Evolutionary conservation across 768 basidiomycete species (phyloP).

Genomic region (Agaricus sinodeliciosus): DNA sequence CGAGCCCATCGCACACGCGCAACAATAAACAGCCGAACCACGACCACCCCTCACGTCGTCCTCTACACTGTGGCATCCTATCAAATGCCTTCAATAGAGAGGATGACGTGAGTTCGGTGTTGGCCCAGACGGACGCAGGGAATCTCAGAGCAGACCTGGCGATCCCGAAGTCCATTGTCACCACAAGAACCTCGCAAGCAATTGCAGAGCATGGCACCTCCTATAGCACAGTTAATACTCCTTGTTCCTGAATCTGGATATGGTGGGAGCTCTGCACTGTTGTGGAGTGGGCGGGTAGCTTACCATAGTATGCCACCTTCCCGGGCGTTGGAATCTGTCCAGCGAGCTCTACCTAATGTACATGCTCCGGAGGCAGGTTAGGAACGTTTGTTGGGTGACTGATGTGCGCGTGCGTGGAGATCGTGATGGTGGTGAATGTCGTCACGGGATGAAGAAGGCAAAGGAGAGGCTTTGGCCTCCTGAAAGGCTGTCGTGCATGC

Average conservation of each 20-base stretch:
- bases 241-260: conserved; percentile 1
- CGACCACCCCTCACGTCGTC: neutral
- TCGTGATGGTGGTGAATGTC: too few relatives aligned
- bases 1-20: neutral
- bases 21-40: neutral
- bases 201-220: neutral
- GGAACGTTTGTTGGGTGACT: neutral
- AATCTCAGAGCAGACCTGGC: neutral
- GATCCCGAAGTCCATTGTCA: neutral
- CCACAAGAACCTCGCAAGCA: too few relatives aligned
- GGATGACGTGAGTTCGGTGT: neutral
- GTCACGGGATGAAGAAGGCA: too few relatives aligned
- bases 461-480: too few relatives aligned
- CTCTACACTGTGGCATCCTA: neutral
- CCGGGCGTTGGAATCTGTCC: conserved; percentile 3
- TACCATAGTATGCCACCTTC: conserved; percentile 1
- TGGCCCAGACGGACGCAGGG: neutral
- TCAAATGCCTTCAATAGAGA: neutral
- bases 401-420: neutral
- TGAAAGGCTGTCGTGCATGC: neutral
- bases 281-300: neutral
- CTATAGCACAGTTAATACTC: neutral
- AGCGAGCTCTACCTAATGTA: neutral
- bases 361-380: neutral
- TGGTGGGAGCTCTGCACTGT: neutral